These are phyloP conservation scores for Penicillium bovifimosum DNA, from an alignment of 495 filamentous ascomycete species.

Conservation along the genomic window DNA sequence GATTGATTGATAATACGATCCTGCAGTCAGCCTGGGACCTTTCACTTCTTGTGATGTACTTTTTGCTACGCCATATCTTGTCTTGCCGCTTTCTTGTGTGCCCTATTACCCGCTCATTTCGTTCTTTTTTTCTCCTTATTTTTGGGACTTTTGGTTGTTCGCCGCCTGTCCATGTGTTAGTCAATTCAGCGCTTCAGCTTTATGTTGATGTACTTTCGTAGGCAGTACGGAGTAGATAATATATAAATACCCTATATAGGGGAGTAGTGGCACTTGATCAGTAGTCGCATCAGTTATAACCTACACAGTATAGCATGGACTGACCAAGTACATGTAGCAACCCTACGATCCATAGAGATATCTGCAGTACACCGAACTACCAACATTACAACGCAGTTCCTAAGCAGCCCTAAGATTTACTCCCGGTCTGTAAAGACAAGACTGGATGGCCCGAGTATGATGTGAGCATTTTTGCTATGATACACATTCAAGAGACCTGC, in stretches of 20 bases:
- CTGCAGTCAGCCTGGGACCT: slow-evolving; percentile 29
- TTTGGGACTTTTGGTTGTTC: slow-evolving; percentile 15
- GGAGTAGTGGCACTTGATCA: too few relatives aligned
- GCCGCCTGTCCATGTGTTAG: slow-evolving; percentile 25
- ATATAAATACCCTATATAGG: too few relatives aligned
- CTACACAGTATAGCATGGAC: too few relatives aligned
- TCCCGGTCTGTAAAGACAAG: too few relatives aligned
- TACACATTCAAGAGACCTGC: slow-evolving; percentile 7
- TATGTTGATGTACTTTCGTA: slow-evolving; percentile 1
- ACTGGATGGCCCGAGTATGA: background rate
- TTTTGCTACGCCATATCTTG: slow-evolving; percentile 49
- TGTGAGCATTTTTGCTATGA: slow-evolving; percentile 7
- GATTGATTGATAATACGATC: slow-evolving; percentile 25
- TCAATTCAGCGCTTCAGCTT: slow-evolving; percentile 34
- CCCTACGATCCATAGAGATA: too few relatives aligned
- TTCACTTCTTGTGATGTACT: slow-evolving; percentile 51
- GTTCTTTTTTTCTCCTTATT: slow-evolving; percentile 21
- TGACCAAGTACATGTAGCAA: too few relatives aligned
- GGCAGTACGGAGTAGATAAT: background rate
- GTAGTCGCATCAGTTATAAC: too few relatives aligned
- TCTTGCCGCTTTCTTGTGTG: slow-evolving; percentile 37
- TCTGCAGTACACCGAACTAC: too few relatives aligned
- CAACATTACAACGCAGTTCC: too few relatives aligned
- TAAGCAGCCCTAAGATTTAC: too few relatives aligned
- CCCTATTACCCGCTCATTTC: slow-evolving; percentile 31